These are phyloP conservation scores for Aspergillus carlsbadensis DNA, from an alignment of 495 filamentous ascomycete genomes.

Conservation along the genomic window DNA sequence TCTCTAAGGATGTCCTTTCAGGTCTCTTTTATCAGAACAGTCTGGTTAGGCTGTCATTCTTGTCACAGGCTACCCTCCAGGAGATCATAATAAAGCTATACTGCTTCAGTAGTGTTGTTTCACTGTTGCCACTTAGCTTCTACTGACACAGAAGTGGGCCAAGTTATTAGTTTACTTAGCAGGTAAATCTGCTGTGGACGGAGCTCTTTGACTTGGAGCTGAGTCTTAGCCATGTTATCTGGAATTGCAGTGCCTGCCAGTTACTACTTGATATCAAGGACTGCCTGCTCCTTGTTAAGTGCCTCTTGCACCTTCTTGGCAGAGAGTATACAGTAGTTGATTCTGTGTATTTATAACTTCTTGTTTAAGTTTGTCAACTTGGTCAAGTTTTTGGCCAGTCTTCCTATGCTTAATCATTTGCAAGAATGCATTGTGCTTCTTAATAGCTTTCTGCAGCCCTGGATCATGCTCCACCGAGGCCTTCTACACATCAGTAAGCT, in stretches of 20 bases:
- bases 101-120: not conserved
- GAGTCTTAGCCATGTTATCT: conserved; percentile 23
- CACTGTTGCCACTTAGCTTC: conserved; percentile 26
- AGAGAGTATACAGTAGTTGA: conserved; percentile 3
- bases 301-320: conserved; percentile 18
- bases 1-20: no score
- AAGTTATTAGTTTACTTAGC: conserved; percentile 27
- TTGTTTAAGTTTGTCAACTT: conserved; percentile 15
- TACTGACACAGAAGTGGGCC: conserved; percentile 25
- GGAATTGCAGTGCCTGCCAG: conserved; percentile 20
- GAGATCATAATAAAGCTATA: no score
- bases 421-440: no score
- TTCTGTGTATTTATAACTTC: conserved; percentile 19
- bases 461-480: no score
- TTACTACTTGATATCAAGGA: conserved; percentile 25
- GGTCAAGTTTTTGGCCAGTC: not conserved
- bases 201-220: conserved; percentile 23
- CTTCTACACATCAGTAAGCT: no score
- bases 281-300: conserved; percentile 24
- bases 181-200: conserved; percentile 26
- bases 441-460: no score
- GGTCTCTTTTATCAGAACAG: no score
- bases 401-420: no score
- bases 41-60: no score
- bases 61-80: no score